A percentile compares a stretch with the other conserved stretches of the same genome.
Evolutionary conservation across 805 yeast genomes (phyloP).

Genomic region (Tetrapisispora taiwanensis): DNA sequence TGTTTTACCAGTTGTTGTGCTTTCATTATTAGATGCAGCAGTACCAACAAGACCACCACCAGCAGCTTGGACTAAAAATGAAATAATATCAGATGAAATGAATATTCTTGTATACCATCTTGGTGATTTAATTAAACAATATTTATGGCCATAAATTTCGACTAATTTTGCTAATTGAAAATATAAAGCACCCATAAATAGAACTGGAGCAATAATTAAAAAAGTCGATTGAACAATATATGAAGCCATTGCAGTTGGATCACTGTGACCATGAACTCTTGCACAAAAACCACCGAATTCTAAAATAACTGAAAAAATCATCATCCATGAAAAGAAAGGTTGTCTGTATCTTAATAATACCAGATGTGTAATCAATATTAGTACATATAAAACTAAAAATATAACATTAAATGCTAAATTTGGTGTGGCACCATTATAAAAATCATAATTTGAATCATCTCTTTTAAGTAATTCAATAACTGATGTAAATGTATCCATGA

Average conservation of each 20-base stretch:
- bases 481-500: not conserved
- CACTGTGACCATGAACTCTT: conserved; percentile 38
- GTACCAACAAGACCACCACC: conserved; percentile 69
- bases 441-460: conserved; percentile 1
- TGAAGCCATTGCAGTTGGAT: conserved; percentile 29
- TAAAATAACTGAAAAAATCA: conserved; percentile 44
- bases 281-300: conserved; percentile 65
- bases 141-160: conserved; percentile 48
- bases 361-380: conserved; percentile 36
- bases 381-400: conserved; percentile 44
- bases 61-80: conserved; percentile 56
- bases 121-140: conserved; percentile 34
- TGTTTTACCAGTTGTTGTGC: conserved; percentile 17
- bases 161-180: conserved; percentile 57
- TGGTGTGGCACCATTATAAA: conserved; percentile 40
- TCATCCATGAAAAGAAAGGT: conserved; percentile 56
- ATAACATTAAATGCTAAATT: conserved; percentile 47
- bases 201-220: conserved; percentile 72
- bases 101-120: conserved; percentile 44
- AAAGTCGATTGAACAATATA: conserved; percentile 58
- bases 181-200: conserved; percentile 77
- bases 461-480: not conserved
- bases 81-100: conserved; percentile 52
- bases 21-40: conserved; percentile 27
- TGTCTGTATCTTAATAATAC: conserved; percentile 41